These are phyloP conservation scores for Tulasnella calospora DNA, from an alignment of 768 basidiomycete genomes.

Conservation along the genomic window DNA sequence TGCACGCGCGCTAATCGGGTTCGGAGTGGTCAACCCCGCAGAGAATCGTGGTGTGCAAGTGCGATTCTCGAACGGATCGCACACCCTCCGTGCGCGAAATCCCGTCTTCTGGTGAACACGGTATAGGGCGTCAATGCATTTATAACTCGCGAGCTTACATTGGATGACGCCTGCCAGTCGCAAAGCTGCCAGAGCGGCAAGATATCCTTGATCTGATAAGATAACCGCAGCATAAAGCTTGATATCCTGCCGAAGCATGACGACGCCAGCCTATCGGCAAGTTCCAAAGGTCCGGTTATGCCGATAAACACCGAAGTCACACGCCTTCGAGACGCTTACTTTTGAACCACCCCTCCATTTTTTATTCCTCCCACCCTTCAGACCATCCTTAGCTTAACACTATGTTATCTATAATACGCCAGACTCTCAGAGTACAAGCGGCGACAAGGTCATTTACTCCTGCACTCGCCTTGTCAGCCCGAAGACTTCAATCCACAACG, in stretches of 20 bases:
- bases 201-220: not conserved
- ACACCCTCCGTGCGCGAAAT: not conserved
- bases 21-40: not conserved
- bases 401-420: not conserved
- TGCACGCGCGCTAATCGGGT: not conserved
- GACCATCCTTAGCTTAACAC: not conserved
- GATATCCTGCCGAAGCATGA: not conserved
- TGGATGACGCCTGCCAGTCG: too few species aligned
- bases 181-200: too few species aligned
- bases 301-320: constrained; percentile 5
- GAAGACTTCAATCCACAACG: not conserved
- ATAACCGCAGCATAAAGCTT: not conserved
- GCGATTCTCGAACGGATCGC: not conserved
- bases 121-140: not conserved
- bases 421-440: not conserved
- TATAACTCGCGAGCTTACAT: not conserved
- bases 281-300: not conserved
- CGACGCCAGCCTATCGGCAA: not conserved
- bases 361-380: not conserved
- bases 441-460: not conserved
- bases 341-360: not conserved
- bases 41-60: not conserved
- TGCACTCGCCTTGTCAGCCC: not conserved
- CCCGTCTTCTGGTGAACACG: not conserved
- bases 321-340: not conserved